These are phyloP conservation scores for Candida dendrica DNA, from an alignment of 805 yeast genomes.

Conservation along the genomic window DNA sequence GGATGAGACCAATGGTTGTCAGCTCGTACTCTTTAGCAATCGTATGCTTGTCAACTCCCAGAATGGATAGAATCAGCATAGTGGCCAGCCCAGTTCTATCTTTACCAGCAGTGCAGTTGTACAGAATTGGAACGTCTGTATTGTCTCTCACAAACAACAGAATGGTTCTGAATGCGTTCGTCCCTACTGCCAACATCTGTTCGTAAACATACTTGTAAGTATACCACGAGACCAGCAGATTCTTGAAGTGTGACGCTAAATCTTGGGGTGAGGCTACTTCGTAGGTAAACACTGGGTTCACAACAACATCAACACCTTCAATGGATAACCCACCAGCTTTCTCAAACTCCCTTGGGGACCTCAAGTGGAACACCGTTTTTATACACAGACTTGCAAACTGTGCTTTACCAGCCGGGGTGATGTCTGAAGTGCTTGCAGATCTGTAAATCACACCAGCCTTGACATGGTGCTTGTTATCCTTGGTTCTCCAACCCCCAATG, in stretches of 20 bases:
- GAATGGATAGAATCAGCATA: slow-evolving; percentile 55
- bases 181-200: slow-evolving; percentile 47
- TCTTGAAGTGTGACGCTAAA: slow-evolving; percentile 46
- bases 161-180: slow-evolving; percentile 38
- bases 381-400: slow-evolving; percentile 32
- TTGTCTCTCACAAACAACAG: slow-evolving; percentile 50
- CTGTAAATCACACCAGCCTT: slow-evolving; percentile 51
- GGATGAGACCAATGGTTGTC: slow-evolving; percentile 55
- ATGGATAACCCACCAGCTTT: slow-evolving; percentile 37
- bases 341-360: slow-evolving; percentile 51
- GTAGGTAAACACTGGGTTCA: slow-evolving; percentile 49
- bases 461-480: slow-evolving; percentile 32
- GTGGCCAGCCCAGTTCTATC: slow-evolving; percentile 76
- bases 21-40: slow-evolving; percentile 73
- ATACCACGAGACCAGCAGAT: slow-evolving; percentile 49
- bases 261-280: slow-evolving; percentile 59
- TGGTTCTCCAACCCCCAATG: slow-evolving; percentile 62
- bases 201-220: slow-evolving; percentile 60
- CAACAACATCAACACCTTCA: slow-evolving; percentile 40
- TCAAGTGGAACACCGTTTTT: slow-evolving; percentile 55
- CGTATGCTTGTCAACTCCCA: slow-evolving; percentile 59
- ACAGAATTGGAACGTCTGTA: slow-evolving; percentile 44
- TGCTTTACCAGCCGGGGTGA: slow-evolving; percentile 47
- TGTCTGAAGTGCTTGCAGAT: slow-evolving; percentile 49
- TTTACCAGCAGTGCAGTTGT: slow-evolving; percentile 84